Conservation (phyloP, 441 rosid species). For the Euphorbia schlechtendalii region DNA sequence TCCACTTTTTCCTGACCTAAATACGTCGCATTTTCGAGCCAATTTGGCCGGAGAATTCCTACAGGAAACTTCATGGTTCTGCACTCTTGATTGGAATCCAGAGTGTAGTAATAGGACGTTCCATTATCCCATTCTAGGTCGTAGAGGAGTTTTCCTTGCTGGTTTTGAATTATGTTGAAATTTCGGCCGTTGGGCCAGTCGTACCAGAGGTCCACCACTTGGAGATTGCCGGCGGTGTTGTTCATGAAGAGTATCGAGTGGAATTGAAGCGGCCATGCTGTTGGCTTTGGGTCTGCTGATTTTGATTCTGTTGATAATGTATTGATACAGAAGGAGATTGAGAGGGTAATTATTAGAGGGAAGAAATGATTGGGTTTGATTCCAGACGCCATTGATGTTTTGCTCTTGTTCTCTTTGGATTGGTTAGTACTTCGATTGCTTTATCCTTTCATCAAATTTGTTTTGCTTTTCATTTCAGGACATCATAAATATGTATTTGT, state of each 20-base stretch:
- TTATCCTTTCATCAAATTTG: not conserved
- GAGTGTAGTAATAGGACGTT: slow-evolving; percentile 56
- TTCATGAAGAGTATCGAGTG: slow-evolving; percentile 65
- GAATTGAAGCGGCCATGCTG: slow-evolving; percentile 71
- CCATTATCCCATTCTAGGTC: slow-evolving; percentile 93
- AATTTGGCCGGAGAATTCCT: no score
- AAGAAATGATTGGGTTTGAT: not conserved
- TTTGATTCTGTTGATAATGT: slow-evolving; percentile 26
- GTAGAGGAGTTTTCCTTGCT: slow-evolving; percentile 50
- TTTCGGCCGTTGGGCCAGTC: slow-evolving; percentile 69
- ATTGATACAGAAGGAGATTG: not conserved
- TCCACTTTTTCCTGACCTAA: slow-evolving; percentile 49
- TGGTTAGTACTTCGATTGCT: no score
- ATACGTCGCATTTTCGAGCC: slow-evolving; percentile 71
- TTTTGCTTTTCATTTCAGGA: not conserved
- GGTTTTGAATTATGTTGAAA: slow-evolving; percentile 69
- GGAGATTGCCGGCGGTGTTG: slow-evolving; percentile 43
- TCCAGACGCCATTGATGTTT: slow-evolving; percentile 10
- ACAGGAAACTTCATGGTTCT: slow-evolving; percentile 38
- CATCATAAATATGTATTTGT: not conserved
- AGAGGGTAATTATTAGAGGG: no score
- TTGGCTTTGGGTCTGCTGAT: slow-evolving; percentile 43
- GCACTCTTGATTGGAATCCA: slow-evolving; percentile 50
- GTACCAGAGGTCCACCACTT: slow-evolving; percentile 68
- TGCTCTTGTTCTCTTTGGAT: not conserved